A percentile compares a stretch with the other conserved stretches of the same genome.
Conservation (phyloP, 2,329 filamentous ascomycete species). For the Trichoderma koningiopsis region DNA sequence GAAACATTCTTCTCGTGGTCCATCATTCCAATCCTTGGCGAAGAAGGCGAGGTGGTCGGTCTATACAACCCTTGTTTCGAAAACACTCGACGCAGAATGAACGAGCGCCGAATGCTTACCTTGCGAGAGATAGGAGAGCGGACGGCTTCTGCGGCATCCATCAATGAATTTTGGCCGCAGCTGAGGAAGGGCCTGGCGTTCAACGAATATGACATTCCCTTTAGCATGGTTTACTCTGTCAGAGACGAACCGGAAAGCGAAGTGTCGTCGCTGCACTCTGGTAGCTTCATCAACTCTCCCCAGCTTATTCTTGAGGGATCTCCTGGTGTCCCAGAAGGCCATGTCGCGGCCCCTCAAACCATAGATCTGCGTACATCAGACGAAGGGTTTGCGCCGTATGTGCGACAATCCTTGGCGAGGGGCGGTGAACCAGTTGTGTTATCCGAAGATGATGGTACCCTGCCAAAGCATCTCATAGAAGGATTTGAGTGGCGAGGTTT, state of each 20-base stretch:
- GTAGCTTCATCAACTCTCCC: conserved; percentile 62
- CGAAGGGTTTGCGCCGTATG: conserved; percentile 74
- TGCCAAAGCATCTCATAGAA: conserved; percentile 65
- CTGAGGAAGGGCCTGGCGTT: conserved; percentile 69
- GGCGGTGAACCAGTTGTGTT: conserved; percentile 67
- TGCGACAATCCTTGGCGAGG: conserved; percentile 72
- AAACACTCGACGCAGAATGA: conserved; percentile 76
- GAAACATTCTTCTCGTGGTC: conserved; percentile 85
- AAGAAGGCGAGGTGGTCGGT: conserved; percentile 72
- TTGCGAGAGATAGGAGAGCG: conserved; percentile 76
- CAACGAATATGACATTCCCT: conserved; percentile 75
- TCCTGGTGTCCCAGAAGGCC: conserved; percentile 66
- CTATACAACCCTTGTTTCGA: conserved; percentile 82
- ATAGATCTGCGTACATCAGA: conserved; percentile 71
- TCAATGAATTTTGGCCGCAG: conserved; percentile 73
- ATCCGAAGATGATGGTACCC: conserved; percentile 64
- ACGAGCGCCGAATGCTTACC: conserved; percentile 77
- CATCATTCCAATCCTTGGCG: conserved; percentile 74
- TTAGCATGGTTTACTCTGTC: conserved; percentile 76
- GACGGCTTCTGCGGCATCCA: conserved; percentile 70
- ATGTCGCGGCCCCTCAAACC: conserved; percentile 59
- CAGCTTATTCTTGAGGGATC: conserved; percentile 71
- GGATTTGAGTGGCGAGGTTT: conserved; percentile 72
- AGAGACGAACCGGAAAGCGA: conserved; percentile 72
- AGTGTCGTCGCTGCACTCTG: conserved; percentile 70